Evolutionary conservation across 1,284 basidiomycete species (phyloP).

Genomic region (Sutorius eximius): DNA sequence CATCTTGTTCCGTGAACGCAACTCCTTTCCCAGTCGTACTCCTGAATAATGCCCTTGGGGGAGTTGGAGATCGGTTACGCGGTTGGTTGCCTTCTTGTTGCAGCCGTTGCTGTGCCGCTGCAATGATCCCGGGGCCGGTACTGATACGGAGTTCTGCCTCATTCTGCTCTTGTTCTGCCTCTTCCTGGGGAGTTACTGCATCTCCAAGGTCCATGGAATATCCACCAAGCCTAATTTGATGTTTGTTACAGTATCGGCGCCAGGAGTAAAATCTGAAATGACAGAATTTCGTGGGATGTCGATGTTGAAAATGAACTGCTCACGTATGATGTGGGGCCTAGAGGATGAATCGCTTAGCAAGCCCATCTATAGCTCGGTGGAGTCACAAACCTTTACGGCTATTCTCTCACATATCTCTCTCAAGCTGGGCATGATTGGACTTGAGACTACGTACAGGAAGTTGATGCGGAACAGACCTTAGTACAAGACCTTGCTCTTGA

Average conservation of each 20-base stretch:
- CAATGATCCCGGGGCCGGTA: constrained; percentile 46
- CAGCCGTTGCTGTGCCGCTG: constrained; percentile 45
- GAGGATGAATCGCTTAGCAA: constrained; percentile 4
- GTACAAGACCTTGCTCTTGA: constrained; percentile 75
- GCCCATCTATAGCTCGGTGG: neutral
- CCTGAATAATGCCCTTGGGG: constrained; percentile 70
- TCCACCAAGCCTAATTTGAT: constrained; percentile 78
- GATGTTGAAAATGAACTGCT: constrained; percentile 19
- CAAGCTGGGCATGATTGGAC: constrained; percentile 42
- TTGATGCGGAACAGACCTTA: constrained; percentile 49
- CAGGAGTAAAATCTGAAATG: constrained; percentile 75
- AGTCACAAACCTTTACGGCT: constrained; percentile 62
- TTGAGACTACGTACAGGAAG: neutral
- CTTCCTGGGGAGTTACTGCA: constrained; percentile 43
- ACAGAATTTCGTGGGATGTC: constrained; percentile 5
- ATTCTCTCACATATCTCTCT: constrained; percentile 82
- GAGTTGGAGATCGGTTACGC: constrained; percentile 70
- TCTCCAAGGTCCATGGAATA: constrained; percentile 70
- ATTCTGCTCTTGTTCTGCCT: constrained; percentile 41
- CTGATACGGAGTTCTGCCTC: constrained; percentile 38
- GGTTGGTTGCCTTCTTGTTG: constrained; percentile 37
- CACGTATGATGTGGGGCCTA: constrained; percentile 84
- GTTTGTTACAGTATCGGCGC: constrained; percentile 85
- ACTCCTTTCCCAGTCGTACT: constrained; percentile 86
- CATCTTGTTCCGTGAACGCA: constrained; percentile 78